Conservation (phyloP, 768 basidiomycete species). For the Xerocomellus chrysenteron region DNA sequence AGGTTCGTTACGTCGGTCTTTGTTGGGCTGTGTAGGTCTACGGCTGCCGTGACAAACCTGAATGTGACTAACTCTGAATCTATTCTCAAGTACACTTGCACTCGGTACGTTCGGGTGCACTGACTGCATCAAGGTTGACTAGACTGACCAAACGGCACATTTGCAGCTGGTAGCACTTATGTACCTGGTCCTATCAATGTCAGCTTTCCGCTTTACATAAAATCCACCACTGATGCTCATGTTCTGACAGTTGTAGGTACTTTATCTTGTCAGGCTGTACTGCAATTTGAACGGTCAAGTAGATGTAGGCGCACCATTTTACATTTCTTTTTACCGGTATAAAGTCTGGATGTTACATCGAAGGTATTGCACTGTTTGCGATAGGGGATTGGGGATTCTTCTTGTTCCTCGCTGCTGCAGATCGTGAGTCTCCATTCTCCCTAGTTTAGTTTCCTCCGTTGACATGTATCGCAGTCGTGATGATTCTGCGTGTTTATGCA, state of each 20-base stretch:
- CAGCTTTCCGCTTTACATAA: neutral
- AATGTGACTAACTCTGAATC: neutral
- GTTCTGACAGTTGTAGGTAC: slow-evolving; percentile 4
- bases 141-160: neutral
- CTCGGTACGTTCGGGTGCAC: slow-evolving; percentile 1
- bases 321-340: neutral
- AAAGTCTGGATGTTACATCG: neutral
- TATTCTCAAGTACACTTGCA: neutral
- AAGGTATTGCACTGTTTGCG: neutral
- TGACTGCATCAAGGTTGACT: neutral
- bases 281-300: neutral
- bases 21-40: slow-evolving; percentile 9
- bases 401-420: neutral
- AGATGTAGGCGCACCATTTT: slow-evolving; percentile 10
- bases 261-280: neutral
- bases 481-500: slow-evolving; percentile 18
- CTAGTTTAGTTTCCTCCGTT: neutral
- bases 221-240: neutral
- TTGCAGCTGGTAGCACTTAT: slow-evolving; percentile 4
- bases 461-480: slow-evolving; percentile 10
- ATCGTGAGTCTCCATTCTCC: slow-evolving; percentile 2
- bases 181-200: slow-evolving; percentile 6
- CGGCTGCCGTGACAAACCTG: too few relatives aligned
- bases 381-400: neutral
- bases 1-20: slow-evolving; percentile 19